Percentiles rank a stretch among this genome's conserved stretches.
phyloP scores from a whole-genome alignment of 2,329 filamentous ascomycete genomes.

The Beauveria sp. region DNA sequence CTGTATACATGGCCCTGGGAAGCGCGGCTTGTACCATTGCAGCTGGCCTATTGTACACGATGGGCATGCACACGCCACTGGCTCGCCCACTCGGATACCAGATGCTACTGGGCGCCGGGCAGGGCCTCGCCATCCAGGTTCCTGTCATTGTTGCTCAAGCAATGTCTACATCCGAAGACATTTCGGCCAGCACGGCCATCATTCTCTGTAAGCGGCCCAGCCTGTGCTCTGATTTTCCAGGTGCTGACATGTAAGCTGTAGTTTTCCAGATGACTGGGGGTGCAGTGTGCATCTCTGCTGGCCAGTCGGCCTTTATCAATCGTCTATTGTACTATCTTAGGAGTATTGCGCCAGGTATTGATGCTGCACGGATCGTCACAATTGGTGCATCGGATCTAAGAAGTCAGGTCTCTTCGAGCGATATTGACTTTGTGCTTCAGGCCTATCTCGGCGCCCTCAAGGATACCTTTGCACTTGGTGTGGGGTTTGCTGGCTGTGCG shows the following conservation, averaged over 20 bases:
- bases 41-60: neutral
- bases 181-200: neutral
- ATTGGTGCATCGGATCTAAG: neutral
- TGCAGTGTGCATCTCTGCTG: constrained; percentile 1
- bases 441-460: neutral
- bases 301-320: neutral
- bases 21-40: neutral
- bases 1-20: neutral
- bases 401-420: neutral
- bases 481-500: neutral
- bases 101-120: neutral
- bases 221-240: neutral
- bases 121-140: constrained; percentile 1
- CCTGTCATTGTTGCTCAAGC: constrained; percentile 5
- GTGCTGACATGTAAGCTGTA: neutral
- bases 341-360: neutral
- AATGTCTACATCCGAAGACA: neutral
- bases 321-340: neutral
- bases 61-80: neutral
- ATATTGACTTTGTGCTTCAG: neutral
- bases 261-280: constrained; percentile 4
- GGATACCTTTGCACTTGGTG: neutral
- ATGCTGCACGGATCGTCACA: neutral
- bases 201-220: neutral
- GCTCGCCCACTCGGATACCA: constrained; percentile 1